phyloP scores from a whole-genome alignment of 306 rosid species.

The Fragaria nilgerrensis region DNA sequence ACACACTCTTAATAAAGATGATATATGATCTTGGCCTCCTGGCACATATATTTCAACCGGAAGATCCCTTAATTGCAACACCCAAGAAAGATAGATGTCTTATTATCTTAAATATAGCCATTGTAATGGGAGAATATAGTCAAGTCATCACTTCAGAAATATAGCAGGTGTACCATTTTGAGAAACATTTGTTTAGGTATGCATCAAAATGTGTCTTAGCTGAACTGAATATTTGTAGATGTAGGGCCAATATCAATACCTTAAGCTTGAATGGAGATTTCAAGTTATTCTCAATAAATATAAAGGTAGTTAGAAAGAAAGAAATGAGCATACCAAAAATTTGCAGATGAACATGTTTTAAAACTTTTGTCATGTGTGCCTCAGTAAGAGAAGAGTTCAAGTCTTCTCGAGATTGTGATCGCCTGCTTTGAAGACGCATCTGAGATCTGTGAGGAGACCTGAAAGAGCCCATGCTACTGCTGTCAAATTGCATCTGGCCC shows the following conservation, averaged over 20 bases:
- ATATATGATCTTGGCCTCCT: background rate
- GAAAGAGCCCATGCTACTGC: conserved; percentile 55
- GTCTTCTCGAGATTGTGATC: conserved; percentile 97
- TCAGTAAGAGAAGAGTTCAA: conserved; percentile 73
- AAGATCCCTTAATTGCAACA: background rate
- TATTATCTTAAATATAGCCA: background rate
- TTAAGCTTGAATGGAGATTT: conserved; percentile 24
- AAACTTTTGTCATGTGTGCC: conserved; percentile 65
- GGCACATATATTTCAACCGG: background rate
- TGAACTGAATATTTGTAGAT: conserved; percentile 25
- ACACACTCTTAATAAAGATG: background rate
- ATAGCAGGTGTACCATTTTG: background rate
- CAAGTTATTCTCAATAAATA: conserved; percentile 7
- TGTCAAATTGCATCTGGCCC: conserved; percentile 80
- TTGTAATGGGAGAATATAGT: background rate
- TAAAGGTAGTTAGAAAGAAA: conserved; percentile 25
- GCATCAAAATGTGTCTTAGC: conserved; percentile 17
- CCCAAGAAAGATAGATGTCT: background rate
- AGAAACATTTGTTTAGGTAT: conserved; percentile 3
- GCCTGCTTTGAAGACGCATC: conserved; percentile 92
- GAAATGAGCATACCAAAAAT: conserved; percentile 44
- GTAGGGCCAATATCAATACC: conserved; percentile 27
- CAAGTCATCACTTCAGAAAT: background rate
- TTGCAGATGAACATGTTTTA: conserved; percentile 40
- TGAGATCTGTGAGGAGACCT: conserved; percentile 82